A percentile compares a stretch with the other conserved stretches of the same genome.
Evolutionary conservation across 148 eudicot species (phyloP).

Genomic region (Agrostemma githago): DNA sequence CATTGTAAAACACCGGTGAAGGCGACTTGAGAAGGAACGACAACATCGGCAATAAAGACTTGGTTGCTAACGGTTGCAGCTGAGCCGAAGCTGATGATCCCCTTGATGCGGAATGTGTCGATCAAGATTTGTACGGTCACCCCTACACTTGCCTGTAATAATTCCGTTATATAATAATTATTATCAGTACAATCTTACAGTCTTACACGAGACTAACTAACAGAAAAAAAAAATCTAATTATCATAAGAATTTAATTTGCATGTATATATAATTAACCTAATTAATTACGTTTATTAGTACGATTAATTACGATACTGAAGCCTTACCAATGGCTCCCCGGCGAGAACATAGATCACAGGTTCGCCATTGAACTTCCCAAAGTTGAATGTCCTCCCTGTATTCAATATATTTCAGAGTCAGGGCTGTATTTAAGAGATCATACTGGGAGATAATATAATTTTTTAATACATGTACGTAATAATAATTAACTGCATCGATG

Average conservation of each 20-base stretch:
- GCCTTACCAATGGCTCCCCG: conserved; percentile 18
- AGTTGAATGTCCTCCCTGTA: conserved; percentile 23
- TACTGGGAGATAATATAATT: too few relatives aligned
- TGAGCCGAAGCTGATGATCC: conserved; percentile 18
- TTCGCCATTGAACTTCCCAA: conserved; percentile 18
- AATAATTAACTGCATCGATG: too few relatives aligned
- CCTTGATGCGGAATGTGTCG: conserved; percentile 8
- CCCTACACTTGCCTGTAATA: conserved; percentile 16
- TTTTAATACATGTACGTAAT: too few relatives aligned
- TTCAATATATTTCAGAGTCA: not conserved
- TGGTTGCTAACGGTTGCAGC: conserved; percentile 18
- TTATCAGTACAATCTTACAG: too few relatives aligned
- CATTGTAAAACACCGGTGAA: conserved; percentile 21
- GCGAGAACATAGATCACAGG: conserved; percentile 22
- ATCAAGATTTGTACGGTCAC: conserved; percentile 19
- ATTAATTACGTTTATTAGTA: not conserved
- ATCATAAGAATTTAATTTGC: too few relatives aligned
- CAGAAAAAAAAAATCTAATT: too few relatives aligned
- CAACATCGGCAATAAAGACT: conserved; percentile 18
- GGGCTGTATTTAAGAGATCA: too few relatives aligned
- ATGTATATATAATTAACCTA: too few relatives aligned
- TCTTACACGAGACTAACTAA: too few relatives aligned
- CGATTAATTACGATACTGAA: not conserved
- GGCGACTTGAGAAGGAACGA: conserved; percentile 18
- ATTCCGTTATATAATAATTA: not conserved